Evolutionary conservation across 2,329 filamentous ascomycete genomes (phyloP).

Genomic region (Pyrenophora teres): DNA sequence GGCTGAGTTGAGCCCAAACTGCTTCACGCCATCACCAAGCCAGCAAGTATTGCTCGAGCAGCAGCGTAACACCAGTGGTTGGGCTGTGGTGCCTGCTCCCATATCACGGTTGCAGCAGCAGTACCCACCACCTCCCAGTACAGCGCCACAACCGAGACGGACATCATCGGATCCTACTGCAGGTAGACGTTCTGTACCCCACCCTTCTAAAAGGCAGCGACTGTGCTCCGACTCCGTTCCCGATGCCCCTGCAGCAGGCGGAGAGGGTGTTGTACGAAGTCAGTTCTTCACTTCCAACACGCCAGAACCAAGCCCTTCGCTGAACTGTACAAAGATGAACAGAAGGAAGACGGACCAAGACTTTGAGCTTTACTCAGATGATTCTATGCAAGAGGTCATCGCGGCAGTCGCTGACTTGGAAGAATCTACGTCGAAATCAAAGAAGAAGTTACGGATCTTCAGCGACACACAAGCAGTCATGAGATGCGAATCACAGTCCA

Average conservation of each 20-base stretch:
- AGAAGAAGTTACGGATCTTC: conserved; percentile 43
- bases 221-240: conserved; percentile 51
- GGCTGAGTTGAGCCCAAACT: conserved; percentile 70
- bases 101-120: conserved; percentile 42
- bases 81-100: conserved; percentile 59
- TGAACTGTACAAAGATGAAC: conserved; percentile 41
- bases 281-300: conserved; percentile 50
- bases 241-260: conserved; percentile 32
- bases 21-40: conserved; percentile 68
- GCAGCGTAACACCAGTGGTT: conserved; percentile 57
- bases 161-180: conserved; percentile 42
- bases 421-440: conserved; percentile 33
- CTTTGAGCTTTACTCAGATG: conserved; percentile 56
- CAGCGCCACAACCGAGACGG: conserved; percentile 51
- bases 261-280: conserved; percentile 46
- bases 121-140: conserved; percentile 34
- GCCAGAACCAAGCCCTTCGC: conserved; percentile 49
- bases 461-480: conserved; percentile 29
- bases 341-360: conserved; percentile 43
- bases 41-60: conserved; percentile 64
- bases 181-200: conserved; percentile 52
- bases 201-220: conserved; percentile 50
- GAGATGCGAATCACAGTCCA: conserved; percentile 37
- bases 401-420: conserved; percentile 43
- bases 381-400: conserved; percentile 53